Conservation (phyloP, 352 stramenopile genomes). For the Phytophthora syringae region DNA sequence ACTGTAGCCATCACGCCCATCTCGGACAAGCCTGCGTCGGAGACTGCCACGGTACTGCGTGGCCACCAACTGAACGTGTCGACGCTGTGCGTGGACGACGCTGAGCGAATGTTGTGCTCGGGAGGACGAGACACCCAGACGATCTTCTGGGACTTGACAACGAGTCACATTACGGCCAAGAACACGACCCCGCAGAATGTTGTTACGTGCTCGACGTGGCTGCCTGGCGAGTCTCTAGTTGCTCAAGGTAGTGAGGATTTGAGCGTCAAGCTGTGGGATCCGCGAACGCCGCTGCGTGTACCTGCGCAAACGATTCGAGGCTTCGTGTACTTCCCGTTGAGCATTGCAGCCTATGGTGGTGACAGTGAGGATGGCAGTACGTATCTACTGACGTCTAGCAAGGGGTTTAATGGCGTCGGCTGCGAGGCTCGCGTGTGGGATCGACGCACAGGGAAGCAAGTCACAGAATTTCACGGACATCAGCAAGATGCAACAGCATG, state of each 20-base stretch:
- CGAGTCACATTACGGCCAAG: constrained; percentile 49
- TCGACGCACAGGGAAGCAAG: constrained; percentile 63
- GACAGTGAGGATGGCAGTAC: constrained; percentile 37
- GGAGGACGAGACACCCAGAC: constrained; percentile 84
- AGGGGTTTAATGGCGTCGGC: constrained; percentile 86
- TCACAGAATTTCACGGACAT: constrained; percentile 66
- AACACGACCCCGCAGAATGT: constrained; percentile 87
- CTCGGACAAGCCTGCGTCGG: constrained; percentile 25
- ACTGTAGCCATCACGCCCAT: constrained; percentile 62
- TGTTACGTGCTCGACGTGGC: constrained; percentile 84
- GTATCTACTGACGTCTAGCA: constrained; percentile 85
- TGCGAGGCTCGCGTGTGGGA: constrained; percentile 85
- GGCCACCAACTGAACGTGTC: constrained; percentile 80
- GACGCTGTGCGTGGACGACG: constrained; percentile 56
- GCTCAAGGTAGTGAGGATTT: constrained; percentile 85
- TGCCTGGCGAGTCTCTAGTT: constrained; percentile 65
- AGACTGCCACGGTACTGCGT: constrained; percentile 36
- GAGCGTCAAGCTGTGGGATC: constrained; percentile 84
- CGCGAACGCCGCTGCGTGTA: constrained; percentile 50
- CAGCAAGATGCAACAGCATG: constrained; percentile 81
- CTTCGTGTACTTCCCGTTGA: constrained; percentile 85
- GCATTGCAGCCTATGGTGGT: constrained; percentile 42
- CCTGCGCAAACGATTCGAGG: constrained; percentile 64
- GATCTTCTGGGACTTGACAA: constrained; percentile 79
- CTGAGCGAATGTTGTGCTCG: constrained; percentile 71